Evolutionary conservation across 306 rosid species (phyloP), one percentile per base, ranked within the genome.

Genomic region (Argentina anserina): DNA sequence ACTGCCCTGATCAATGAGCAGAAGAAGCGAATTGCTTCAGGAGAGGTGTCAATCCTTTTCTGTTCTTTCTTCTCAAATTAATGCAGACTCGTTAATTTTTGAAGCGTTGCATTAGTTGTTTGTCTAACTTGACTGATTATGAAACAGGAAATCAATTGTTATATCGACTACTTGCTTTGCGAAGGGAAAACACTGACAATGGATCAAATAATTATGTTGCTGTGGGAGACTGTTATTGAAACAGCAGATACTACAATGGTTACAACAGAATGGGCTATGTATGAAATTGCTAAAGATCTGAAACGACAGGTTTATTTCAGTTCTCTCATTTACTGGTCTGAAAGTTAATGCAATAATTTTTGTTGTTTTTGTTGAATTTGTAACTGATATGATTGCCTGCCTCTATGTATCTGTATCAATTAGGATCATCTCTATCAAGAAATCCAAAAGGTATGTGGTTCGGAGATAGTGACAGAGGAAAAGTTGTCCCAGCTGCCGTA

Each of bases 231-330:
- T 9, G 87, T 94, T 69, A 77, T 94, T 33, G 98, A 94, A 81
- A 75, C 92, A 53, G 80, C 97, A 1, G 98, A 94, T 75, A 94
- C 98, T 41, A 89, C 94, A 37, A 67, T 89, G 58, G 93, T 89
- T 21, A 85, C 91, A 17, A 47, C 96, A 40, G 98, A 94, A 80
- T 94, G 98, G 97, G 96, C 98, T 29, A 76, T 94, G 74, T 94
- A 82, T 82, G 97, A 94, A 80, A 88, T 94, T 53, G 81, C 97
- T 5, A 91, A 89, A 78, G 73, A 85, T 86, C 85, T 82, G 62
- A 74, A 20, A 1, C 90, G 76, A 29, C 98, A 93, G 98, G 97
- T 84, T 75, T 9, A 6, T 39, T 47, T 36, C n/a, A 4, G 6
- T 37, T 72, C 45, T 65, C 47, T 47, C 29, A 9, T 65, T 26